Conservation (phyloP, 495 filamentous ascomycete genomes). For the Astrothelium subdiscretum region DNA sequence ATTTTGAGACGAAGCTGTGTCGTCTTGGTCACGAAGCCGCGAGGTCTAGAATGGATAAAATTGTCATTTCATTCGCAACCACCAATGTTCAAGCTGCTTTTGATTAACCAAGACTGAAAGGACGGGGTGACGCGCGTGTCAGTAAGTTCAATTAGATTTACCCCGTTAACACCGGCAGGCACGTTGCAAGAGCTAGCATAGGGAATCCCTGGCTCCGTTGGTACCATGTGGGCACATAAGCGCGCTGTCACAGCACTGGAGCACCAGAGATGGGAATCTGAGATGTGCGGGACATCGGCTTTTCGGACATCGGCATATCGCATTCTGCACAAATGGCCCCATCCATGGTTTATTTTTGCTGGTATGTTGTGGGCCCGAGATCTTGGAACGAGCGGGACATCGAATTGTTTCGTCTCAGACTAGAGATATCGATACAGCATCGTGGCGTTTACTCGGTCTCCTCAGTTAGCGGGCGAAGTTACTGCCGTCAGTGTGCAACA, state of each 20-base stretch:
- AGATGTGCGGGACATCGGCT: neutral
- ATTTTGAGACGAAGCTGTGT: too few relatives aligned
- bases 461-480: neutral
- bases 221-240: neutral
- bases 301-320: neutral
- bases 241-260: neutral
- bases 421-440: neutral
- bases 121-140: too few relatives aligned
- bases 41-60: too few relatives aligned
- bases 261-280: neutral
- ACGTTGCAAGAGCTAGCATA: neutral
- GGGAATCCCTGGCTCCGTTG: neutral
- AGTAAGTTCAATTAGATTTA: too few relatives aligned
- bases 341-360: neutral
- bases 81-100: too few relatives aligned
- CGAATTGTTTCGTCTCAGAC: neutral
- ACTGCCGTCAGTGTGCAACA: neutral
- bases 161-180: too few relatives aligned
- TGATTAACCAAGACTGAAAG: too few relatives aligned
- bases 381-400: constrained; percentile 1
- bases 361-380: neutral
- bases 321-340: neutral
- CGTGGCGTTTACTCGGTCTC: neutral
- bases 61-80: too few relatives aligned
- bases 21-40: neutral